Evolutionary conservation across 2,329 filamentous ascomycete species (phyloP).

Genomic region (Sporothrix mexicana): DNA sequence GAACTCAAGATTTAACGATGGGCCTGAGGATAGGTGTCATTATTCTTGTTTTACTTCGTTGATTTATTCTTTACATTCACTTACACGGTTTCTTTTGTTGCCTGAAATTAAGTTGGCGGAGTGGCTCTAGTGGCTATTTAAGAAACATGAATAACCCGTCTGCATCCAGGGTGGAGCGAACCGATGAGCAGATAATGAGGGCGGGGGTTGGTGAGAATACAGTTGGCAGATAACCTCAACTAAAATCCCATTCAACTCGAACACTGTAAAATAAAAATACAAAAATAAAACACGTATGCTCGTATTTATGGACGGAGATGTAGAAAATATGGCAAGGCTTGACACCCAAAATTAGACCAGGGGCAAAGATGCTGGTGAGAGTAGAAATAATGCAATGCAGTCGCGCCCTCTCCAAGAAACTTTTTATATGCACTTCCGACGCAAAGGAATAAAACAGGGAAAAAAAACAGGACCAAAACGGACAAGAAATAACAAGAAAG

Average conservation of each 20-base stretch:
- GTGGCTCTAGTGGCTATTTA: not conserved
- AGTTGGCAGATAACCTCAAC: not conserved
- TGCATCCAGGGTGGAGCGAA: not conserved
- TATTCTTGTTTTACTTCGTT: not conserved
- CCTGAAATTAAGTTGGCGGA: too few relatives aligned
- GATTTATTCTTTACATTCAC: not conserved
- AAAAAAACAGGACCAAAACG: constrained; percentile 1
- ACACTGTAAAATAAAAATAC: not conserved
- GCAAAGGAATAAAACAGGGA: constrained; percentile 5
- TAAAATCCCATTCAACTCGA: not conserved
- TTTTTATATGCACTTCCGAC: constrained; percentile 5
- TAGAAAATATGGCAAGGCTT: not conserved
- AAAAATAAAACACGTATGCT: not conserved
- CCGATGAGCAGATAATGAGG: not conserved
- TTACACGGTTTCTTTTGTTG: not conserved
- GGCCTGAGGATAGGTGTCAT: not conserved
- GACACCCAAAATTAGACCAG: not conserved
- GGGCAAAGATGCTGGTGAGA: not conserved
- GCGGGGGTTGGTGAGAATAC: not conserved
- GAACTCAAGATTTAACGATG: too few relatives aligned
- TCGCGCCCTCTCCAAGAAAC: not conserved
- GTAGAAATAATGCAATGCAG: not conserved
- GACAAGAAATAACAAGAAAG: not conserved
- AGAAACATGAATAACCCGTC: not conserved
- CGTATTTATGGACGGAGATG: not conserved